Conservation (phyloP, 1,284 basidiomycete species). For the Earliella scabrosa region DNA sequence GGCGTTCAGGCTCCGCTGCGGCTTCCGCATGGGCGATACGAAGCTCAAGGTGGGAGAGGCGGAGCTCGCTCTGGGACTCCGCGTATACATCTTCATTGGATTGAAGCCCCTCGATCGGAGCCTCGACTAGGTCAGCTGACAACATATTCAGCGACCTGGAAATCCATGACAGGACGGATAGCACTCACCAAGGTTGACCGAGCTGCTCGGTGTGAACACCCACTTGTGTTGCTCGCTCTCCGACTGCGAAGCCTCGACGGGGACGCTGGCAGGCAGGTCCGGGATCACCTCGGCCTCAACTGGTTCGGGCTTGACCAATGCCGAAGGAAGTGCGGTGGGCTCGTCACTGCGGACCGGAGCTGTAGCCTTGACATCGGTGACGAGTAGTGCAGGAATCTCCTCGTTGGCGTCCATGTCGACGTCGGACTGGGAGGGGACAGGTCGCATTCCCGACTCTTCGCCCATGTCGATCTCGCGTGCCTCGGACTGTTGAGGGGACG, state of each 20-base stretch:
- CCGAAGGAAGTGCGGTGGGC: background rate
- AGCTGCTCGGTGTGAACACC: background rate
- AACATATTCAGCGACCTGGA: no score
- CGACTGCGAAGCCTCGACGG: no score
- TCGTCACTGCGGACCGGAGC: background rate
- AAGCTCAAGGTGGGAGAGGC: no score
- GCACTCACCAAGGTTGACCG: background rate
- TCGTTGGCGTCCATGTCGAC: background rate
- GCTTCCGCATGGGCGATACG: no score
- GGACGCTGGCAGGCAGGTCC: background rate
- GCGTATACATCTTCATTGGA: no score
- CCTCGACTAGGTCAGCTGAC: no score
- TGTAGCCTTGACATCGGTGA: background rate
- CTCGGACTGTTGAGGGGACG: no score
- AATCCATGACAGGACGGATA: no score
- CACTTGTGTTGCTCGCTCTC: background rate
- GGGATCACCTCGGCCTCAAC: background rate
- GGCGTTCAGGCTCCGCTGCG: no score
- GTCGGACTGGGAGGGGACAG: background rate
- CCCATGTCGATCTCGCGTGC: background rate
- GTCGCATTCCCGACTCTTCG: background rate
- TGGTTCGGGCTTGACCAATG: background rate
- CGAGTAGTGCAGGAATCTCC: background rate
- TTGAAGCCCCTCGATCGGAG: no score
- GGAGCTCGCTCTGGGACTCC: no score